A percentile compares a stretch with the other conserved stretches of the same genome.
phyloP scores from a whole-genome alignment of 345 rosid species.

The Psidium guajava region DNA sequence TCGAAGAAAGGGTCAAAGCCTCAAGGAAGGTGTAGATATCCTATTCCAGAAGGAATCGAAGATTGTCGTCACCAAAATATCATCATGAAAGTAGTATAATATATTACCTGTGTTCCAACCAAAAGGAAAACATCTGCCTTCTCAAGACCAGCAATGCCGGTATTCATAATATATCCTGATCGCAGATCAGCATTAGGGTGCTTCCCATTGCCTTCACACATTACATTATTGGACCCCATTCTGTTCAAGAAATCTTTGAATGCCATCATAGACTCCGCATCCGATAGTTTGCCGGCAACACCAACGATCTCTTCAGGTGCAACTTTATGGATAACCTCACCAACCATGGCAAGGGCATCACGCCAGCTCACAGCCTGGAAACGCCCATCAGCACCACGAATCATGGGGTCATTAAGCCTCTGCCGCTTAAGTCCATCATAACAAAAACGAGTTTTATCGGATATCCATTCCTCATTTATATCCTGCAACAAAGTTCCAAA shows the following conservation, averaged over 20 bases:
- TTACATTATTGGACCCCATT: constrained; percentile 90
- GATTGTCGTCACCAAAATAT: background rate
- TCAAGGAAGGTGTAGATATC: background rate
- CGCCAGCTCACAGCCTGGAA: constrained; percentile 91
- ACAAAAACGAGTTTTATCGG: constrained; percentile 91
- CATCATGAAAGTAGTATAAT: background rate
- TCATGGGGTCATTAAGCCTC: constrained; percentile 97
- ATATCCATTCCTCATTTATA: constrained; percentile 99
- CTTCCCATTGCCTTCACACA: constrained; percentile 86
- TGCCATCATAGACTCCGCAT: constrained; percentile 99
- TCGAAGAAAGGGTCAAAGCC: background rate
- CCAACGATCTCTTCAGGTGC: constrained; percentile 88
- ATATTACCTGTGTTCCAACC: constrained; percentile 84
- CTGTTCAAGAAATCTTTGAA: constrained; percentile 84
- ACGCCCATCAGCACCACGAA: constrained; percentile 86
- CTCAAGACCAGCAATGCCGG: constrained; percentile 81
- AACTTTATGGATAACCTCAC: constrained; percentile 66
- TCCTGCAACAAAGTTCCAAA: constrained; percentile 44
- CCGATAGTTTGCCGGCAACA: constrained; percentile 80
- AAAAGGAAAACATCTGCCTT: constrained; percentile 89
- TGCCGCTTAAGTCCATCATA: constrained; percentile 99
- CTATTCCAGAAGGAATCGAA: background rate
- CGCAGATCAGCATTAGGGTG: constrained; percentile 84
- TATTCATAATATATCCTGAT: constrained; percentile 87
- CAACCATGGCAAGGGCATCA: constrained; percentile 88